These are phyloP conservation scores for Debaryomyces udenii DNA, from an alignment of 1,139 yeast species.

Conservation along the genomic window DNA sequence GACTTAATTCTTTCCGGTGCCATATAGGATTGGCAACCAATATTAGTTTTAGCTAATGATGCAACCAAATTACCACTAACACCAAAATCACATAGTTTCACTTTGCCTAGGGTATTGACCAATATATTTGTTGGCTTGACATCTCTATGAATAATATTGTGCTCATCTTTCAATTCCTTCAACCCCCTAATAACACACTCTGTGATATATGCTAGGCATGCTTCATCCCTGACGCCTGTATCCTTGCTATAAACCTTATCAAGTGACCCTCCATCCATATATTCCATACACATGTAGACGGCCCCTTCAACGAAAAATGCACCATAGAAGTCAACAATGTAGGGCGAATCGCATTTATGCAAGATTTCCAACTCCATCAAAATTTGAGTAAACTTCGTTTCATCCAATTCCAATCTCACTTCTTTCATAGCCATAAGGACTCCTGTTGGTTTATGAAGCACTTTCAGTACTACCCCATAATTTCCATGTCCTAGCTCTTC, in stretches of 20 bases:
- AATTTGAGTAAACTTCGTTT: constrained; percentile 87
- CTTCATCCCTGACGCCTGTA: constrained; percentile 79
- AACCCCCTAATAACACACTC: constrained; percentile 83
- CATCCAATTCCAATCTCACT: constrained; percentile 88
- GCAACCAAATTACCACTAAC: constrained; percentile 96
- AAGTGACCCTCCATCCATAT: constrained; percentile 96
- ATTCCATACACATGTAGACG: constrained; percentile 97
- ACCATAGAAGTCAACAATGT: constrained; percentile 93
- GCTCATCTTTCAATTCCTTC: constrained; percentile 78
- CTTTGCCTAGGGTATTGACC: constrained; percentile 78
- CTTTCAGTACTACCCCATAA: constrained; percentile 93
- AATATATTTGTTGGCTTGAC: constrained; percentile 95
- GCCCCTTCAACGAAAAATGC: constrained; percentile 98
- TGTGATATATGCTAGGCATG: constrained; percentile 74
- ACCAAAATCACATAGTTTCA: constrained; percentile 95
- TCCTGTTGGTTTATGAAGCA: constrained; percentile 90
- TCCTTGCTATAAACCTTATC: constrained; percentile 76
- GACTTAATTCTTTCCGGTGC: constrained; percentile 94
- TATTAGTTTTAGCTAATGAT: constrained; percentile 91
- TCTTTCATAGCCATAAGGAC: constrained; percentile 97
- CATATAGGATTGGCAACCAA: constrained; percentile 98
- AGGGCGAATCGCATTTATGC: constrained; percentile 88
- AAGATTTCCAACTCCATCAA: constrained; percentile 93
- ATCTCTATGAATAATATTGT: constrained; percentile 94
- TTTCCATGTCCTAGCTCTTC: constrained; percentile 95